These are phyloP conservation scores for Crithidia fasciculata DNA, from an alignment of 208 protist genomes.

Conservation along the genomic window DNA sequence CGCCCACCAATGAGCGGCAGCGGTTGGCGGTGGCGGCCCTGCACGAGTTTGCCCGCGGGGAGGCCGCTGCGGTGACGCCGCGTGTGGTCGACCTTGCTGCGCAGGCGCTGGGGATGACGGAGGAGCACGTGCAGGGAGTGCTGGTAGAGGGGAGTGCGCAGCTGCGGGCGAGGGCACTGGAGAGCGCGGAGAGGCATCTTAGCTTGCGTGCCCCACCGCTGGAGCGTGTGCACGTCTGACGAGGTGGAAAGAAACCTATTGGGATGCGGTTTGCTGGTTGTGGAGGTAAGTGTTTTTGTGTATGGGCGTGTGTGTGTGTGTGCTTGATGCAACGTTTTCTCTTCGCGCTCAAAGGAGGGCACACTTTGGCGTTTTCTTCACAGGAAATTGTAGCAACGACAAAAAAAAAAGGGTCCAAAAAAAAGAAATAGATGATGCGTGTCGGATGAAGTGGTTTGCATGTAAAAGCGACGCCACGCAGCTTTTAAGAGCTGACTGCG, in stretches of 20 bases:
- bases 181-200: constrained; percentile 5
- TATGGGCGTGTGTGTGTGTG: no score
- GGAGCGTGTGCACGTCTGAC: constrained; percentile 2
- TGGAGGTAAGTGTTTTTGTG: no score
- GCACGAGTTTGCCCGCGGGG: constrained; percentile 47
- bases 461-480: no score
- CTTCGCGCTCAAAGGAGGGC: no score
- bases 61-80: constrained; percentile 35
- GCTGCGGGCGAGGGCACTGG: constrained; percentile 49
- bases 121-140: constrained; percentile 60
- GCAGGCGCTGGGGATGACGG: constrained; percentile 46
- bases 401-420: no score
- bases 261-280: background rate
- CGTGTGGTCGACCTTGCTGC: constrained; percentile 34
- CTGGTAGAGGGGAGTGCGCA: constrained; percentile 50
- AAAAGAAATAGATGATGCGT: background rate
- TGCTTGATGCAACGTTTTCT: no score
- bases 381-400: background rate
- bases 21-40: constrained; percentile 54
- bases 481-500: no score
- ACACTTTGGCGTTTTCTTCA: no score
- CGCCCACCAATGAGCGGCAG: constrained; percentile 23
- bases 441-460: background rate
- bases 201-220: constrained; percentile 7
- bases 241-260: background rate